Percentiles rank a stretch among this genome's conserved stretches.
phyloP scores from a whole-genome alignment of 1,139 yeast genomes.

The Kurtzmaniella quercitrusa region DNA sequence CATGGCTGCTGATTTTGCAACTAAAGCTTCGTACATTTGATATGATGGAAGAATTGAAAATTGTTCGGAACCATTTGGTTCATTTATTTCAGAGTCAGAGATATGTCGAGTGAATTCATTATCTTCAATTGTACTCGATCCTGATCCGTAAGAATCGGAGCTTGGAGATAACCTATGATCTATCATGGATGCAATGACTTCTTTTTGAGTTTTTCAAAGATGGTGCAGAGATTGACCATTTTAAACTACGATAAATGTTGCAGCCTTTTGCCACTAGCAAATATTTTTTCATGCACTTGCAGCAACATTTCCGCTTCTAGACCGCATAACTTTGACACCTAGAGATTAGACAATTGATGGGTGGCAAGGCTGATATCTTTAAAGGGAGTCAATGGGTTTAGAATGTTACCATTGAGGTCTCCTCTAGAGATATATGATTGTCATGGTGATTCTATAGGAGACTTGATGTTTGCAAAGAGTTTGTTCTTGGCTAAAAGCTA shows the following conservation, averaged over 20 bases:
- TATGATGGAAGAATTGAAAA: constrained; percentile 7
- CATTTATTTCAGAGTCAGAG: not conserved
- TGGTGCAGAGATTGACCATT: not conserved
- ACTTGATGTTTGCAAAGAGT: no score
- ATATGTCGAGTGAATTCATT: not conserved
- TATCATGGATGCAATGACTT: not conserved
- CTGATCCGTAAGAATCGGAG: not conserved
- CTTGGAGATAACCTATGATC: not conserved
- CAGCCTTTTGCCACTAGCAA: not conserved
- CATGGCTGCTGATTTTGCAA: constrained; percentile 5
- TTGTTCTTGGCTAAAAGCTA: no score
- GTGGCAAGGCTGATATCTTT: not conserved
- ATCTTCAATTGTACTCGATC: not conserved
- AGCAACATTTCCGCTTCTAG: not conserved
- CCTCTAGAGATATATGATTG: no score
- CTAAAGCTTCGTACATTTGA: constrained; percentile 8
- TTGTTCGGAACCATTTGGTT: not conserved
- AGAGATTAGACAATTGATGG: not conserved
- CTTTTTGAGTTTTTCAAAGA: not conserved
- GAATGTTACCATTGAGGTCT: no score
- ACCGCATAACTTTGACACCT: no score
- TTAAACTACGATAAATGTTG: not conserved
- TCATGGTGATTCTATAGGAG: no score
- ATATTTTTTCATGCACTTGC: not conserved
- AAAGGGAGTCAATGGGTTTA: no score